phyloP scores from a whole-genome alignment of 1,284 basidiomycete genomes.

The Peniophora sp. region DNA sequence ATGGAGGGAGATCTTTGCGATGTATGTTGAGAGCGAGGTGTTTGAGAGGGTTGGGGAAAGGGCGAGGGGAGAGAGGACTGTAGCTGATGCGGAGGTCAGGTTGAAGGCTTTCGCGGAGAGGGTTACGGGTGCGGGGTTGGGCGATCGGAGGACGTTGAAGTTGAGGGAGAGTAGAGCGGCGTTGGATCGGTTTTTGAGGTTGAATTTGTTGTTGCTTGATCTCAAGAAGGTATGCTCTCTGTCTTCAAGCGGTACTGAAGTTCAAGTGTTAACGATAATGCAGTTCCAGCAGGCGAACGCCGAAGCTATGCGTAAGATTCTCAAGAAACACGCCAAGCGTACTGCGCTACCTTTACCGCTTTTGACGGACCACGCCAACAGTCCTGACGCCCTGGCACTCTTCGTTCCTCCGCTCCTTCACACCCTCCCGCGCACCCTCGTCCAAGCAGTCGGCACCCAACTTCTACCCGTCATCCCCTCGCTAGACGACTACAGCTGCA shows the following conservation, averaged over 20 bases:
- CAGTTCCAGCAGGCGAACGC: slow-evolving; percentile 82
- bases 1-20: slow-evolving; percentile 87
- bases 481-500: slow-evolving; percentile 72
- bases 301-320: slow-evolving; percentile 84
- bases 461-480: slow-evolving; percentile 80
- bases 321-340: slow-evolving; percentile 93
- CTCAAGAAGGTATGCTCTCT: slow-evolving; percentile 64
- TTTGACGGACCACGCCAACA: slow-evolving; percentile 8
- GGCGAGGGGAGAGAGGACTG: slow-evolving; percentile 64
- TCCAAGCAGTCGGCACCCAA: slow-evolving; percentile 81
- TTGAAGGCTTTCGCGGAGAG: slow-evolving; percentile 66
- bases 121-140: slow-evolving; percentile 54
- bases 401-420: slow-evolving; percentile 23
- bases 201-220: slow-evolving; percentile 80
- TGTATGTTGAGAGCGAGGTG: slow-evolving; percentile 84
- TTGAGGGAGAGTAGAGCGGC: slow-evolving; percentile 58
- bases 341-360: slow-evolving; percentile 55
- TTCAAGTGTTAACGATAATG: neutral
- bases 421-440: slow-evolving; percentile 71
- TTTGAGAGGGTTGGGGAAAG: slow-evolving; percentile 79
- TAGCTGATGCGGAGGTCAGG: slow-evolving; percentile 70
- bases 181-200: slow-evolving; percentile 71
- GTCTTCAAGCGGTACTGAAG: slow-evolving; percentile 3
- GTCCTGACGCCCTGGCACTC: neutral
- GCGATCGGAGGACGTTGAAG: slow-evolving; percentile 52